phyloP scores from a whole-genome alignment of 23 red algal species.

The Gracilaria caudata region DNA sequence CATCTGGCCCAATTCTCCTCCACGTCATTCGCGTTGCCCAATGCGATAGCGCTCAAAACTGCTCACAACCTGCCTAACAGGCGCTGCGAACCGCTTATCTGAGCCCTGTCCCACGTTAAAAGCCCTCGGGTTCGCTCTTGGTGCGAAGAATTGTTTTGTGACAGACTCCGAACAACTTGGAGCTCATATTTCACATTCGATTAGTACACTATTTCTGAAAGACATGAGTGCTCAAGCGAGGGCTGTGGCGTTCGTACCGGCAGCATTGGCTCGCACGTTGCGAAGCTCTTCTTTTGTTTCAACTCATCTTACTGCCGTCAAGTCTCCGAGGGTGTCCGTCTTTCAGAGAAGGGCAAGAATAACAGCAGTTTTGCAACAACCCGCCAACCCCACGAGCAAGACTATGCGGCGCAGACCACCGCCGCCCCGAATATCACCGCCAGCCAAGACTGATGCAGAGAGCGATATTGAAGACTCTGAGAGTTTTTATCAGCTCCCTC shows the following conservation, averaged over 20 bases:
- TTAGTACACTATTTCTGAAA: not conserved
- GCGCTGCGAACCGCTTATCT: too few relatives aligned
- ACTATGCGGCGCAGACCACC: not conserved
- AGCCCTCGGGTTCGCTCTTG: not conserved
- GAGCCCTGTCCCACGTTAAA: not conserved
- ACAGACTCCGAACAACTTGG: not conserved
- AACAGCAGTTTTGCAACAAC: constrained; percentile 15
- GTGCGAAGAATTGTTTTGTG: not conserved
- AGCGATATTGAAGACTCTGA: constrained; percentile 57
- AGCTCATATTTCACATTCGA: not conserved
- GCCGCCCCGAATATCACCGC: constrained; percentile 25
- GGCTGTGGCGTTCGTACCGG: constrained; percentile 25
- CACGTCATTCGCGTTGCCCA: not conserved
- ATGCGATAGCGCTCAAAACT: not conserved
- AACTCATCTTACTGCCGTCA: not conserved
- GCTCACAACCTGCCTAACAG: not conserved
- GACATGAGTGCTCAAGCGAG: not conserved
- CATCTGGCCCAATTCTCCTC: constrained; percentile 7
- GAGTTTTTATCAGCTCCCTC: constrained; percentile 68
- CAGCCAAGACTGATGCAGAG: constrained; percentile 3
- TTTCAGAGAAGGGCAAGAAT: not conserved
- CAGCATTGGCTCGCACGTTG: not conserved
- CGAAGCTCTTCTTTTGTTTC: constrained; percentile 25
- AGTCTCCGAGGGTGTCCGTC: not conserved
- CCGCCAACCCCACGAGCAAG: not conserved